These are phyloP conservation scores for Diddensiella santjacobensis DNA, from an alignment of 805 yeast species.

Conservation along the genomic window DNA sequence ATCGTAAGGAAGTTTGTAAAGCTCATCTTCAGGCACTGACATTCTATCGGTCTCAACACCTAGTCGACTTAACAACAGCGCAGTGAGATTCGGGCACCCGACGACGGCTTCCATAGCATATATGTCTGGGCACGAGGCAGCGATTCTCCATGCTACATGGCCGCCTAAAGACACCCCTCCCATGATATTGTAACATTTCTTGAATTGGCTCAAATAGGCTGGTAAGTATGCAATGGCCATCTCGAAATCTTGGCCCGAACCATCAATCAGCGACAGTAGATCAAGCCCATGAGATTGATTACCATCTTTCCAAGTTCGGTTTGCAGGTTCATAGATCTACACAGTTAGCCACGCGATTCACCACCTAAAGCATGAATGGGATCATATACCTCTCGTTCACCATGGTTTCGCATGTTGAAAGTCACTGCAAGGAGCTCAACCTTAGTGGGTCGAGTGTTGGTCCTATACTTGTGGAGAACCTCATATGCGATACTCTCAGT, in stretches of 20 bases:
- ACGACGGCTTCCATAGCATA: constrained; percentile 26
- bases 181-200: constrained; percentile 35
- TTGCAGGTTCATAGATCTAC: constrained; percentile 30
- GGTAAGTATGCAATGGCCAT: constrained; percentile 45
- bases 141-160: constrained; percentile 46
- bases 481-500: constrained; percentile 42
- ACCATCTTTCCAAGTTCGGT: constrained; percentile 45
- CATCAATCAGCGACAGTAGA: constrained; percentile 46
- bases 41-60: background rate
- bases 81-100: constrained; percentile 46
- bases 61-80: constrained; percentile 38
- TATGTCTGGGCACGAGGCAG: constrained; percentile 27
- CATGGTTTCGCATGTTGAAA: constrained; percentile 56
- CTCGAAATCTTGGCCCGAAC: constrained; percentile 43
- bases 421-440: constrained; percentile 41
- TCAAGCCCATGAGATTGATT: constrained; percentile 49
- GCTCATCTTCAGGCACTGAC: background rate
- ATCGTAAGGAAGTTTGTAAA: background rate
- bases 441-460: background rate
- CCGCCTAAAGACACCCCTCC: constrained; percentile 56
- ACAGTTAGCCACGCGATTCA: no score
- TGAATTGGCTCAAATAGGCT: constrained; percentile 27
- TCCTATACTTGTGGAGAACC: constrained; percentile 28
- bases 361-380: no score
- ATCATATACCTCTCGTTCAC: constrained; percentile 38